Percentiles rank a stretch among this genome's conserved stretches.
Conservation (phyloP, 1,284 basidiomycete genomes). For the Tetrapyrgos nigripes region DNA sequence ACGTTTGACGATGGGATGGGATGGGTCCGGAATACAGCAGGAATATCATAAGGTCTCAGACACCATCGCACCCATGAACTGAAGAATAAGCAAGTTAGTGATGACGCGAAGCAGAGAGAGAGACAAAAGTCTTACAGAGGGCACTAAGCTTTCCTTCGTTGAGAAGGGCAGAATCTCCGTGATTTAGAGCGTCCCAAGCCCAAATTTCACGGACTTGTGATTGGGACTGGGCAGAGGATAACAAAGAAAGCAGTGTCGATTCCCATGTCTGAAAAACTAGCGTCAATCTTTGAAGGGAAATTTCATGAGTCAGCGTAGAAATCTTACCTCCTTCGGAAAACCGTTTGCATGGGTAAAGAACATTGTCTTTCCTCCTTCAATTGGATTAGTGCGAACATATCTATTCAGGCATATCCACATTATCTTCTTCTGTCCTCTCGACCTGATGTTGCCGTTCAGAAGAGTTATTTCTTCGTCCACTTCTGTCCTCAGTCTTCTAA, state of each 20-base stretch:
- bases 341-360: constrained; percentile 84
- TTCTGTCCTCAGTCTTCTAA: constrained; percentile 29
- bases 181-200: constrained; percentile 79
- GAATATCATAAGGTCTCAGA: constrained; percentile 77
- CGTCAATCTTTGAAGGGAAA: neutral
- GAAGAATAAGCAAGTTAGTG: constrained; percentile 1
- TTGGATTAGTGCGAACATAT: constrained; percentile 44
- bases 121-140: constrained; percentile 49
- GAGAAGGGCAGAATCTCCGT: constrained; percentile 76
- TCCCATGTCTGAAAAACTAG: constrained; percentile 65
- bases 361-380: constrained; percentile 59
- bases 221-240: constrained; percentile 40
- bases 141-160: constrained; percentile 63
- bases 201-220: constrained; percentile 75
- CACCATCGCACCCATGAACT: constrained; percentile 76
- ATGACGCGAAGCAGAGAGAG: neutral
- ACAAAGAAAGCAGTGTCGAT: constrained; percentile 57
- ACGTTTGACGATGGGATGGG: constrained; percentile 21
- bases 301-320: neutral
- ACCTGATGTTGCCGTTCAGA: no score
- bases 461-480: constrained; percentile 23
- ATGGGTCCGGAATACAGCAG: constrained; percentile 64
- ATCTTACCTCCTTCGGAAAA: constrained; percentile 79
- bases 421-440: constrained; percentile 40
- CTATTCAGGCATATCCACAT: constrained; percentile 66